phyloP scores from a whole-genome alignment of 257 asterid species.

The Apocynum venetum region DNA sequence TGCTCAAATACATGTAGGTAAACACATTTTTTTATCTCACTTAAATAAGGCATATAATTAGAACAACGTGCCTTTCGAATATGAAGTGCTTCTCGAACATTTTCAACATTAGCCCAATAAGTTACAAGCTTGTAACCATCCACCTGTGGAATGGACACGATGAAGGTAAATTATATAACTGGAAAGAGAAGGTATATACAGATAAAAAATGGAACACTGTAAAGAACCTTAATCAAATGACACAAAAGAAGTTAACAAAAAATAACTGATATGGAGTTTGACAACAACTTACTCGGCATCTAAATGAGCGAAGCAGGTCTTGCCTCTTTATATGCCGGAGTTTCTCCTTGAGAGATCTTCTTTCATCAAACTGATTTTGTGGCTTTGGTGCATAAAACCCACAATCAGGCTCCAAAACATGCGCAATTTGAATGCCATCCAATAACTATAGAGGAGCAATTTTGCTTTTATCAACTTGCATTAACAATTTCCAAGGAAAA shows the following conservation, averaged over 20 bases:
- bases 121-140: constrained; percentile 23
- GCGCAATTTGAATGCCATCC: neutral
- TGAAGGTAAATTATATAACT: neutral
- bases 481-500: neutral
- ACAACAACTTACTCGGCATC: constrained; percentile 8
- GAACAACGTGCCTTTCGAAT: constrained; percentile 25
- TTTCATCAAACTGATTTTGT: neutral
- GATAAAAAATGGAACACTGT: neutral
- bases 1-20: neutral
- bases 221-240: neutral
- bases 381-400: constrained; percentile 6
- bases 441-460: neutral
- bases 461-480: neutral
- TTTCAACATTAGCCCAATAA: constrained; percentile 35
- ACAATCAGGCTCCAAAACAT: constrained; percentile 6
- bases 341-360: constrained; percentile 3
- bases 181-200: neutral
- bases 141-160: constrained; percentile 6
- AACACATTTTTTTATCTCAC: neutral
- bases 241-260: too few species aligned
- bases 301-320: neutral
- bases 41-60: neutral
- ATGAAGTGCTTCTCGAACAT: constrained; percentile 37
- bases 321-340: neutral
- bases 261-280: too few species aligned